Percentiles rank a stretch among this genome's conserved stretches.
Conservation (phyloP, 2,329 filamentous ascomycete species). For the Colletotrichum eremochloae region DNA sequence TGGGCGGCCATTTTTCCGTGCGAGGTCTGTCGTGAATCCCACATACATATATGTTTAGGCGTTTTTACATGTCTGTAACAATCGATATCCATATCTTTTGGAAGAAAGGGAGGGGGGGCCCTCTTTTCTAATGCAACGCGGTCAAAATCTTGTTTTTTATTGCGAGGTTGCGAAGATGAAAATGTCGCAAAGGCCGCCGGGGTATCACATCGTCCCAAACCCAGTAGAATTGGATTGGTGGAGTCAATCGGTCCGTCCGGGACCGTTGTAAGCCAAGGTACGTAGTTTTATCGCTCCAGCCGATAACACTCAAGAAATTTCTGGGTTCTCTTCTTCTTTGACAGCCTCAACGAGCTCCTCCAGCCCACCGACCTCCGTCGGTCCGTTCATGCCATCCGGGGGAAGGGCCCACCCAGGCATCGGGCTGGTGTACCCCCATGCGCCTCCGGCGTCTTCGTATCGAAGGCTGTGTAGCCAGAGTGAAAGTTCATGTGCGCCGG, state of each 20-base stretch:
- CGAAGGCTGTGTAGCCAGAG: constrained; percentile 94
- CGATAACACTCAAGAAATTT: constrained; percentile 48
- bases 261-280: constrained; percentile 7
- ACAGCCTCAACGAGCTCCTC: constrained; percentile 71
- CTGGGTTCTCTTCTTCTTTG: constrained; percentile 58
- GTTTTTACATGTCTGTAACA: background rate
- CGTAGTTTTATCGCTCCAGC: constrained; percentile 35
- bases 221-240: constrained; percentile 17
- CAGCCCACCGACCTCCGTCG: constrained; percentile 74
- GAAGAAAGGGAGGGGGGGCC: background rate
- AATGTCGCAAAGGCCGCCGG: constrained; percentile 19
- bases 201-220: constrained; percentile 32
- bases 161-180: background rate
- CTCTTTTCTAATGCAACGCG: background rate
- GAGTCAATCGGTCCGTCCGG: constrained; percentile 35
- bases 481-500: constrained; percentile 88
- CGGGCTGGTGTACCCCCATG: constrained; percentile 89
- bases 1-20: constrained; percentile 20
- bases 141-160: background rate
- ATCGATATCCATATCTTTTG: background rate
- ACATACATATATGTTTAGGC: background rate
- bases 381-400: constrained; percentile 78
- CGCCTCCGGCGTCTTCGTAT: constrained; percentile 86
- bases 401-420: constrained; percentile 91
- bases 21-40: background rate